A percentile compares a stretch with the other conserved stretches of the same genome.
Conservation (phyloP, 1,284 basidiomycete genomes). For the Cryptococcus jaspeensis region DNA sequence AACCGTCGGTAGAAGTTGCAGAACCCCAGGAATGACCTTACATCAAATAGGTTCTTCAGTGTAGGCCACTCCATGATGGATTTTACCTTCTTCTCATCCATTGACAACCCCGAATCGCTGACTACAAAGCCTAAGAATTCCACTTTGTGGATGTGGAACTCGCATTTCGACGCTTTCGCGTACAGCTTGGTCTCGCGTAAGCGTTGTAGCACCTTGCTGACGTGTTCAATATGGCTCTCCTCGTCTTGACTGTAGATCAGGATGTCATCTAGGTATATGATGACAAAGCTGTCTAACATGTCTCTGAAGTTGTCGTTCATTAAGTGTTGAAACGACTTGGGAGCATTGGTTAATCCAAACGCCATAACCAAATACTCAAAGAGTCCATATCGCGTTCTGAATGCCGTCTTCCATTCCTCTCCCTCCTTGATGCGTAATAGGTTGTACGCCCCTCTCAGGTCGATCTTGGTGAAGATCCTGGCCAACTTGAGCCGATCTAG, state of each 20-base stretch:
- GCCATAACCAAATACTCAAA: slow-evolving; percentile 49
- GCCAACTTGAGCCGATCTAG: slow-evolving; percentile 38
- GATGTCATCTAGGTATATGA: slow-evolving; percentile 49
- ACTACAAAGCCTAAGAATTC: slow-evolving; percentile 3
- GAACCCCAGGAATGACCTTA: background rate
- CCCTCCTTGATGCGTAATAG: slow-evolving; percentile 33
- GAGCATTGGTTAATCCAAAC: slow-evolving; percentile 52
- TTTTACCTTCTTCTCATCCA: slow-evolving; percentile 4
- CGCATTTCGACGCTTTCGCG: slow-evolving; percentile 52
- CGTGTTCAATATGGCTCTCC: slow-evolving; percentile 41
- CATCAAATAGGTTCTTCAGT: background rate
- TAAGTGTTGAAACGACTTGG: slow-evolving; percentile 42
- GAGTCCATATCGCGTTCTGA: slow-evolving; percentile 44
- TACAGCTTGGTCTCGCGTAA: slow-evolving; percentile 46
- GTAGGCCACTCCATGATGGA: slow-evolving; percentile 4
- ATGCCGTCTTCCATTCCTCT: slow-evolving; percentile 50
- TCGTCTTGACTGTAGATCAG: slow-evolving; percentile 52
- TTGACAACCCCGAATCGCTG: background rate
- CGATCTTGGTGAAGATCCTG: slow-evolving; percentile 41
- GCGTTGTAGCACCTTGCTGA: slow-evolving; percentile 46
- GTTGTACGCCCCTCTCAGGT: slow-evolving; percentile 41
- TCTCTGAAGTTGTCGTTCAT: slow-evolving; percentile 34
- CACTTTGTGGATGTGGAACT: slow-evolving; percentile 42
- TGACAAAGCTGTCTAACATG: slow-evolving; percentile 30
- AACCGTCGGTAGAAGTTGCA: no score